Evolutionary conservation across 345 rosid genomes (phyloP).

Genomic region (Brassica cretica): DNA sequence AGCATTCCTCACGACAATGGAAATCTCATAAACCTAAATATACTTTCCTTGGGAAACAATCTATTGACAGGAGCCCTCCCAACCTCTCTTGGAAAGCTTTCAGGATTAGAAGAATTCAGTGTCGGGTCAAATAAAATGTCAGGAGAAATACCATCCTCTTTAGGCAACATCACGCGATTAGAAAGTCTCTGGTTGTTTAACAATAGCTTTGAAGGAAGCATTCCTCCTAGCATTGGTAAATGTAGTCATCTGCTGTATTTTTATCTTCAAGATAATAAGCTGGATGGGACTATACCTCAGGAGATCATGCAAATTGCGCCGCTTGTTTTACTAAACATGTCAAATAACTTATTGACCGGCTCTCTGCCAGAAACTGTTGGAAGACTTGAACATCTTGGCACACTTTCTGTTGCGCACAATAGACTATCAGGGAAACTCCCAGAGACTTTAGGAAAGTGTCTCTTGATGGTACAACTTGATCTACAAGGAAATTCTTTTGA

Average conservation of each 20-base stretch:
- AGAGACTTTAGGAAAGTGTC: background rate
- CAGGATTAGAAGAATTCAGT: background rate
- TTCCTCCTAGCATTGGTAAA: background rate
- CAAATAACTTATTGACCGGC: background rate
- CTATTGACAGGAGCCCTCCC: background rate
- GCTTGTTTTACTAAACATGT: background rate
- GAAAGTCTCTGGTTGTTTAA: background rate
- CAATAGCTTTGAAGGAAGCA: background rate
- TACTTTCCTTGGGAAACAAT: background rate
- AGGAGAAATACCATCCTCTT: background rate
- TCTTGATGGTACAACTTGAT: background rate
- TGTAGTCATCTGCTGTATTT: background rate
- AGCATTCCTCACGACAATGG: background rate
- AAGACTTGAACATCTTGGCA: background rate
- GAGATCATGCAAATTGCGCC: background rate
- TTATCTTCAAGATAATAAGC: background rate
- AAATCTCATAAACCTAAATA: background rate
- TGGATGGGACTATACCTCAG: background rate
- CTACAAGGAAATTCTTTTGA: background rate
- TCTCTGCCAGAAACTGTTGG: background rate
- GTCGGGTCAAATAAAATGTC: background rate
- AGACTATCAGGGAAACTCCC: background rate
- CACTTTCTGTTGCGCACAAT: background rate
- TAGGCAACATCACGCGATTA: background rate
- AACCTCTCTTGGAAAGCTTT: background rate